phyloP scores from a whole-genome alignment of 2,329 filamentous ascomycete species.

The Pleurostoma richardsiae region DNA sequence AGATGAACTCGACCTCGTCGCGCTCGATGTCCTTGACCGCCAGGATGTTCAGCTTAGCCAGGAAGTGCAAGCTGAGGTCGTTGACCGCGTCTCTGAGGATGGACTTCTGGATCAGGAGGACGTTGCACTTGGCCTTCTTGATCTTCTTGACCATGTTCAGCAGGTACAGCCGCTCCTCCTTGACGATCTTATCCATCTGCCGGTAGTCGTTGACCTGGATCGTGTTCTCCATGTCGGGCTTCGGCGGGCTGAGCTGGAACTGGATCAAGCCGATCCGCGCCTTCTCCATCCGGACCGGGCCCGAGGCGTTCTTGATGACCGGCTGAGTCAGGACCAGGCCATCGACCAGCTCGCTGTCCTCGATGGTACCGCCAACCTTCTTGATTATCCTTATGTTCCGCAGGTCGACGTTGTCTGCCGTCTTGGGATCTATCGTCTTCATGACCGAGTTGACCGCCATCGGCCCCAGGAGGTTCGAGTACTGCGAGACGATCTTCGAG shows the following conservation, averaged over 20 bases:
- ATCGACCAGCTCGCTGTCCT: constrained; percentile 96
- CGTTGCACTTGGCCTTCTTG: constrained; percentile 99
- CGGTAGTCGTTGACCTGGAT: constrained; percentile 99
- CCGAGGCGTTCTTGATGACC: constrained; percentile 89
- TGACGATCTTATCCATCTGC: constrained; percentile 99
- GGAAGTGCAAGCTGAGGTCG: constrained; percentile 93
- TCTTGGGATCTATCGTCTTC: constrained; percentile 93
- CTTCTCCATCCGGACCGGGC: constrained; percentile 92
- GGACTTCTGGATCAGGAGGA: constrained; percentile 96
- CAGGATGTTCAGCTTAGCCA: constrained; percentile 93
- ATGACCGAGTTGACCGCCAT: constrained; percentile 98
- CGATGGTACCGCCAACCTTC: constrained; percentile 96
- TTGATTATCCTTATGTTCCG: constrained; percentile 96
- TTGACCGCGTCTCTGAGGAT: constrained; percentile 97
- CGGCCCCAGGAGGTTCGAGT: constrained; percentile 89
- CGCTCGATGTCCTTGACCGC: constrained; percentile 97
- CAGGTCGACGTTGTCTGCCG: constrained; percentile 91
- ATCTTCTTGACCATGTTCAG: constrained; percentile 99
- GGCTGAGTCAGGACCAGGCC: constrained; percentile 88
- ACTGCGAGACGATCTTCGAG: constrained; percentile 97
- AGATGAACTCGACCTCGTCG: constrained; percentile 98
- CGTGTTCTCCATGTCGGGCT: constrained; percentile 99
- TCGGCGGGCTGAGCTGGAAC: constrained; percentile 96
- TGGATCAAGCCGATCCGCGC: constrained; percentile 95
- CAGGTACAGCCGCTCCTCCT: constrained; percentile 96